These are phyloP conservation scores for Neofusicoccum sp. DNA, from an alignment of 2,329 filamentous ascomycete genomes.

Conservation along the genomic window DNA sequence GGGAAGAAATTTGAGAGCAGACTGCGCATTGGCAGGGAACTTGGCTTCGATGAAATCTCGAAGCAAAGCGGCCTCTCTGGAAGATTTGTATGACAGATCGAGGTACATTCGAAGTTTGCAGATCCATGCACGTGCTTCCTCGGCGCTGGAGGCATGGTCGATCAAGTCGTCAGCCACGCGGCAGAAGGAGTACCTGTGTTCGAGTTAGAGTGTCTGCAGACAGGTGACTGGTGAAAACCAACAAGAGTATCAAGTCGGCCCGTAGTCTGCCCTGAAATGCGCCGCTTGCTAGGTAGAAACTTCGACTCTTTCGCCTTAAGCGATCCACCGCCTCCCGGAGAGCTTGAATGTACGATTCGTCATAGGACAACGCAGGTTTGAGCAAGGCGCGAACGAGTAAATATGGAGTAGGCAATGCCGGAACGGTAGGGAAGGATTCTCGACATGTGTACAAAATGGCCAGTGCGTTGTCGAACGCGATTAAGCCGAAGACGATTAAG, in stretches of 20 bases:
- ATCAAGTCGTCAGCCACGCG: slow-evolving; percentile 73
- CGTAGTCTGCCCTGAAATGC: slow-evolving; percentile 69
- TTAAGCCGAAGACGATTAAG: slow-evolving; percentile 69
- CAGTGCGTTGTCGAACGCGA: slow-evolving; percentile 70
- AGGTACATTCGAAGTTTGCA: slow-evolving; percentile 61
- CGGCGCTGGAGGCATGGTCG: slow-evolving; percentile 60
- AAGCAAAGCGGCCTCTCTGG: slow-evolving; percentile 27
- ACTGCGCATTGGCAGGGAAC: slow-evolving; percentile 57
- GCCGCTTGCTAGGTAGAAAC: slow-evolving; percentile 72
- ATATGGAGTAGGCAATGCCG: slow-evolving; percentile 52
- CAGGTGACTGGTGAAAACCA: slow-evolving; percentile 29
- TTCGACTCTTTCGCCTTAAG: slow-evolving; percentile 67
- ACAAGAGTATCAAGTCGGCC: slow-evolving; percentile 68
- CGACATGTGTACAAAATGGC: slow-evolving; percentile 68
- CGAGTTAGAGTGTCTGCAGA: slow-evolving; percentile 20
- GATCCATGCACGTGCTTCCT: slow-evolving; percentile 62
- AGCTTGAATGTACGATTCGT: slow-evolving; percentile 60
- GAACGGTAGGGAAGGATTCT: slow-evolving; percentile 55
- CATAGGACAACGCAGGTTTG: slow-evolving; percentile 53
- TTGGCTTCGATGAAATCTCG: slow-evolving; percentile 46
- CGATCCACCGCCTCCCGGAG: slow-evolving; percentile 62
- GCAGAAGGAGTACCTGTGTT: slow-evolving; percentile 69
- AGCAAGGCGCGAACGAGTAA: slow-evolving; percentile 58
- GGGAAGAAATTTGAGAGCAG: slow-evolving; percentile 63
- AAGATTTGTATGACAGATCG: slow-evolving; percentile 52